phyloP scores from a whole-genome alignment of 225 moss, liverwort and hornwort species.

The Sphagnum contortum region DNA sequence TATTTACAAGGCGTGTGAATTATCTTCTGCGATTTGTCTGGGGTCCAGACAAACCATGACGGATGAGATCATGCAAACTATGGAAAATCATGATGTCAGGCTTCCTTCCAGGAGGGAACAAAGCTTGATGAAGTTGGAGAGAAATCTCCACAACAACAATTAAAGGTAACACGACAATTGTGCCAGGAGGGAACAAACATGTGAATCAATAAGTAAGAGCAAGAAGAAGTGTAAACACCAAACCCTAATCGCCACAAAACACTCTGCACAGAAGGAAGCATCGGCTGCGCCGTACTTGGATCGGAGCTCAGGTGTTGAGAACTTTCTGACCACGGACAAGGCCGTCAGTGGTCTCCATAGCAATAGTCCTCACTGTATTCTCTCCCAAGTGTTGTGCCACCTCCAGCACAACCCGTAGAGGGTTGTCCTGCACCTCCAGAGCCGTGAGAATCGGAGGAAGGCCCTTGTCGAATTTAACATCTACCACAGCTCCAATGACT shows the following conservation, averaged over 20 bases:
- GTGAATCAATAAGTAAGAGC: too few relatives aligned
- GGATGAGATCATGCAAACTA: too few relatives aligned
- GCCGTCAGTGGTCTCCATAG: conserved; percentile 95
- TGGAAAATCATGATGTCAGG: too few relatives aligned
- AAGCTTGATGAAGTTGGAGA: too few relatives aligned
- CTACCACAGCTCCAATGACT: conserved; percentile 93
- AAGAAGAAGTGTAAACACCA: neutral
- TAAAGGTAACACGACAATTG: too few relatives aligned
- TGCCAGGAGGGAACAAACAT: too few relatives aligned
- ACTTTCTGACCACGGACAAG: conserved; percentile 89
- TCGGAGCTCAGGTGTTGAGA: conserved; percentile 82
- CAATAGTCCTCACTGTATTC: conserved; percentile 83
- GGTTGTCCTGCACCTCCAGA: conserved; percentile 84
- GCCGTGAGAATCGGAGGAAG: conserved; percentile 83
- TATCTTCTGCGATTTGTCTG: too few relatives aligned
- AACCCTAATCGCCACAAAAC: neutral
- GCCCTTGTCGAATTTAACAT: conserved; percentile 69
- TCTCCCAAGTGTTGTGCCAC: conserved; percentile 97
- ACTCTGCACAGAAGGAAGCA: neutral
- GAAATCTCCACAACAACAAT: too few relatives aligned
- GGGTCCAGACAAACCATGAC: too few relatives aligned
- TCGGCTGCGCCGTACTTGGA: conserved; percentile 42
- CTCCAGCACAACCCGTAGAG: conserved; percentile 72
- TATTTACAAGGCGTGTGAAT: too few relatives aligned
- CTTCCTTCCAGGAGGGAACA: too few relatives aligned